phyloP scores from a whole-genome alignment of 306 rosid genomes.

The Cicer bijugum region DNA sequence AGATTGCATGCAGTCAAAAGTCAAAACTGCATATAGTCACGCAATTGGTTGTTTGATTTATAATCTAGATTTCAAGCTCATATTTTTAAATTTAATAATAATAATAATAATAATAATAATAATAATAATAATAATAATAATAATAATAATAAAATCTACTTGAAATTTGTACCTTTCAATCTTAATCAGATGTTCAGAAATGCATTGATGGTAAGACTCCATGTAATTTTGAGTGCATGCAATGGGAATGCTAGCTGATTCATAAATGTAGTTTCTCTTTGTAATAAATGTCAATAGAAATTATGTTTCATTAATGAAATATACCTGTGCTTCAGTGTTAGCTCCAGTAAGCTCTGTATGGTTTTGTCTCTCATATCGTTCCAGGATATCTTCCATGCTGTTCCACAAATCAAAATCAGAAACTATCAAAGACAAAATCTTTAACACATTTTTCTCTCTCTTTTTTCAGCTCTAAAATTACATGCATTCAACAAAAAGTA shows the following conservation, averaged over 20 bases:
- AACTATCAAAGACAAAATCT: slow-evolving; percentile 1
- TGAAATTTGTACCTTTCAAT: no score
- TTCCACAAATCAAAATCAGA: slow-evolving; percentile 36
- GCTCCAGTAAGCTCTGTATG: slow-evolving; percentile 43
- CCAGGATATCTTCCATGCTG: slow-evolving; percentile 78
- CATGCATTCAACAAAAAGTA: background rate
- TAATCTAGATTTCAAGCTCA: no score
- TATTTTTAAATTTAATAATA: no score
- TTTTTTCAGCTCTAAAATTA: background rate
- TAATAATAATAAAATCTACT: no score
- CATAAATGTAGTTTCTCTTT: background rate
- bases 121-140: no score
- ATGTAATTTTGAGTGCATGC: no score
- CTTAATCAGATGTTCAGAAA: no score
- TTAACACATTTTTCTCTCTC: background rate
- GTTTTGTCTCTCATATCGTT: slow-evolving; percentile 67
- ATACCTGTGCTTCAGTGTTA: slow-evolving; percentile 62
- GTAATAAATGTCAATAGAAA: background rate
- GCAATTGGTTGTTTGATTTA: no score
- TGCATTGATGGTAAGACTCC: no score
- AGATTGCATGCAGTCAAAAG: no score
- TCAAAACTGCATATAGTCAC: no score
- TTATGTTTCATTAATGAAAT: slow-evolving; percentile 1
- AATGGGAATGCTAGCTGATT: background rate
- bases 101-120: no score